phyloP scores from a whole-genome alignment of 2,329 filamentous ascomycete species.

The Herpotrichia juniperi region DNA sequence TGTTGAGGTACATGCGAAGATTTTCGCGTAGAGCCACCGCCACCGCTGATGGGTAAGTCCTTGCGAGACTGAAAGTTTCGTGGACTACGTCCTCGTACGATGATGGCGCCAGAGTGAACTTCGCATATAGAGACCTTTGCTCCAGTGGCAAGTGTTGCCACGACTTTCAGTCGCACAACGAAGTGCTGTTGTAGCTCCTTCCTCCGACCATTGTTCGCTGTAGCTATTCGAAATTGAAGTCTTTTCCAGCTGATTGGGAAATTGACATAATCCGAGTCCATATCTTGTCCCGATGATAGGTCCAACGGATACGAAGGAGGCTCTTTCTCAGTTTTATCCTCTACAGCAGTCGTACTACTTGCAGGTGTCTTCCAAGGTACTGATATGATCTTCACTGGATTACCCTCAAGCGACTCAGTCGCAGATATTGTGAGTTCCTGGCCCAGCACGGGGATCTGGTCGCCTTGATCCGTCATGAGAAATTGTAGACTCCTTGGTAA shows the following conservation, averaged over 20 bases:
- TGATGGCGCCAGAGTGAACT: conserved; percentile 85
- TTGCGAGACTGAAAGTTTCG: conserved; percentile 94
- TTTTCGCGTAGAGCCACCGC: conserved; percentile 78
- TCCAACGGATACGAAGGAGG: conserved; percentile 80
- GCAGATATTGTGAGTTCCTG: conserved; percentile 90
- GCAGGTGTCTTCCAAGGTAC: conserved; percentile 98
- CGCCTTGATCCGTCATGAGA: conserved; percentile 81
- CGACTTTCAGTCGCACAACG: conserved; percentile 83
- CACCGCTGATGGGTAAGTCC: conserved; percentile 85
- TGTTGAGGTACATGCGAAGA: conserved; percentile 40
- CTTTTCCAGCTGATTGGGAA: conserved; percentile 95
- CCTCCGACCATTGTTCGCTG: conserved; percentile 91
- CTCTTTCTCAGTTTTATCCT: conserved; percentile 79
- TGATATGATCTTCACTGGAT: conserved; percentile 89
- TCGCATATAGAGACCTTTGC: conserved; percentile 81
- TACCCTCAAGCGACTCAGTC: conserved; percentile 92
- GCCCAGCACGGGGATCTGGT: conserved; percentile 79
- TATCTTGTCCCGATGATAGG: conserved; percentile 67
- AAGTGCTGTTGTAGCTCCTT: conserved; percentile 98
- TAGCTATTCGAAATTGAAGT: conserved; percentile 91
- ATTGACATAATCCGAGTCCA: conserved; percentile 82
- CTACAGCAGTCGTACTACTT: conserved; percentile 71
- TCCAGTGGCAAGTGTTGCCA: conserved; percentile 84
- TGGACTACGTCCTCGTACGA: conserved; percentile 90
- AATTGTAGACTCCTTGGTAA: conserved; percentile 79